Percentiles rank a stretch among this genome's conserved stretches.
phyloP scores from a whole-genome alignment of 1,284 basidiomycete species.

The Dichomitus squalens region DNA sequence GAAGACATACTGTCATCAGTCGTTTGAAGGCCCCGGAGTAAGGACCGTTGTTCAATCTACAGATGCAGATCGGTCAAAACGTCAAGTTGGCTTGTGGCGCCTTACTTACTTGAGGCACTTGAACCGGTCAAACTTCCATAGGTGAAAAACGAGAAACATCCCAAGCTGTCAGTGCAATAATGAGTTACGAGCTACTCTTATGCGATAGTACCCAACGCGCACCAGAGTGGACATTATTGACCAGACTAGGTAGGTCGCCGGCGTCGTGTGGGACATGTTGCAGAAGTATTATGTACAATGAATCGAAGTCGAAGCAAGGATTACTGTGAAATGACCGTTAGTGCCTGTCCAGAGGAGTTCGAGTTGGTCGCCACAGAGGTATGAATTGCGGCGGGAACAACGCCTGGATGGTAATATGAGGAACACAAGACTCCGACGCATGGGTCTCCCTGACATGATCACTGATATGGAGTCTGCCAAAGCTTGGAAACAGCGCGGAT shows the following conservation, averaged over 20 bases:
- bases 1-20: slow-evolving; percentile 67
- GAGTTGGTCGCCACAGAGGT: no score
- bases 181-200: background rate
- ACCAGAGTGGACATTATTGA: slow-evolving; percentile 55
- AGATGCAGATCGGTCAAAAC: background rate
- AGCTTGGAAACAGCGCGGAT: background rate
- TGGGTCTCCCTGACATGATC: background rate
- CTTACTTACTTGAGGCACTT: slow-evolving; percentile 61
- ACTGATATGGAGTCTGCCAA: background rate
- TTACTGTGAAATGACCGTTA: background rate
- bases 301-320: background rate
- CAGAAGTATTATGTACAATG: background rate
- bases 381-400: no score
- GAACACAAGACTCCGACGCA: background rate
- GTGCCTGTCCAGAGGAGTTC: background rate
- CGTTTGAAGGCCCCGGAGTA: slow-evolving; percentile 75
- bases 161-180: slow-evolving; percentile 47
- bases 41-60: slow-evolving; percentile 67
- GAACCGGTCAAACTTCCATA: slow-evolving; percentile 80
- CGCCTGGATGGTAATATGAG: background rate
- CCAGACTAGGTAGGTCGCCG: slow-evolving; percentile 65
- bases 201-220: slow-evolving; percentile 20
- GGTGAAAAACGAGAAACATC: slow-evolving; percentile 65
- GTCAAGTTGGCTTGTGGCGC: background rate
- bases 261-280: slow-evolving; percentile 65